Evolutionary conservation across 2,329 filamentous ascomycete genomes (phyloP).

Genomic region (Raffaelea deltoideospora): DNA sequence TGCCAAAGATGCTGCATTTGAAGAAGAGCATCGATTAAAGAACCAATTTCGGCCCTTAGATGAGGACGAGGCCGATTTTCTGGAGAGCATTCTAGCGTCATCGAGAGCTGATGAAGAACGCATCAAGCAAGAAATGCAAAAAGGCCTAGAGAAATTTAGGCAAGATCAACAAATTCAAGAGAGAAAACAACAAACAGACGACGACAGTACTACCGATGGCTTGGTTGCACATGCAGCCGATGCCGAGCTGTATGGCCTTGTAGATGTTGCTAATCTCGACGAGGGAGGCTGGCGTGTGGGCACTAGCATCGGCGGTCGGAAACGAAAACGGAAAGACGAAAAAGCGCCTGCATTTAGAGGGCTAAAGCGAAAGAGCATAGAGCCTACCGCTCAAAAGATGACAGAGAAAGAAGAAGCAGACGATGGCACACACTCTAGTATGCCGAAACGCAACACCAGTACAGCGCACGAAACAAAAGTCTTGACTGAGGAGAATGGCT

Average conservation of each 20-base stretch:
- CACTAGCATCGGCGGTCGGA: no score
- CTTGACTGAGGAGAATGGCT: no score
- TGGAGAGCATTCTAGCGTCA: slow-evolving; percentile 41
- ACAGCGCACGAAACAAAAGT: no score
- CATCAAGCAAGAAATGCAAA: slow-evolving; percentile 38
- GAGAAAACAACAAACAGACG: neutral
- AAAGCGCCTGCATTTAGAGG: slow-evolving; percentile 6
- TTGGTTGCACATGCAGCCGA: no score
- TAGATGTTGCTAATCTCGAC: slow-evolving; percentile 9
- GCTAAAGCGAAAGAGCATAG: slow-evolving; percentile 8
- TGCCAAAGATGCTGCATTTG: slow-evolving; percentile 70
- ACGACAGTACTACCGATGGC: neutral
- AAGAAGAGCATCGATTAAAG: slow-evolving; percentile 54
- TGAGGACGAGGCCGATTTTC: slow-evolving; percentile 64
- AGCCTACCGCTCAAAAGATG: slow-evolving; percentile 10
- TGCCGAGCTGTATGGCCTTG: no score
- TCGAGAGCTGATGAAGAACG: slow-evolving; percentile 38
- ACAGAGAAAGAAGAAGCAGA: slow-evolving; percentile 8
- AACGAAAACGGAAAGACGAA: slow-evolving; percentile 9
- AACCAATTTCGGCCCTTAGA: slow-evolving; percentile 69
- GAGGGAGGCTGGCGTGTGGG: slow-evolving; percentile 7
- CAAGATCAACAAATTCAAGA: slow-evolving; percentile 25
- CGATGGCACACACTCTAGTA: neutral
- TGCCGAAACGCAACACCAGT: no score
- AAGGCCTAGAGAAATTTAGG: slow-evolving; percentile 40